These are phyloP conservation scores for Phaeosphaeriaceae sp. DNA, from an alignment of 2,329 filamentous ascomycete genomes.

Conservation along the genomic window DNA sequence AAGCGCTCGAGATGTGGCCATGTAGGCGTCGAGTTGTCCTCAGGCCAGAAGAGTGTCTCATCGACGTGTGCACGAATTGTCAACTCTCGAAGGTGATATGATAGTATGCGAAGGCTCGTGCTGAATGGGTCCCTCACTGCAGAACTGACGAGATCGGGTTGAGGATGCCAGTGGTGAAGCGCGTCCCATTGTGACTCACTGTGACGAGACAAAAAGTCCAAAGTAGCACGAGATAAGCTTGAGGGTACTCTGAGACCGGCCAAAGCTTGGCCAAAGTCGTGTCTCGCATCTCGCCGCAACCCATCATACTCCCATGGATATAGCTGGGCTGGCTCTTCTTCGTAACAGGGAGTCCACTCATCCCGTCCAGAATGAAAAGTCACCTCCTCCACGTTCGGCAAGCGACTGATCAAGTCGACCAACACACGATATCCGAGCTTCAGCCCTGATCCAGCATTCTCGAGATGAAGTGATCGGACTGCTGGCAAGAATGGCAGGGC, in stretches of 20 bases:
- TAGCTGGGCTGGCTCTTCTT: neutral
- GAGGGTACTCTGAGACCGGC: neutral
- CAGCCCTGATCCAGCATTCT: neutral
- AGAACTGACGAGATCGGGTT: slow-evolving; percentile 13
- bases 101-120: slow-evolving; percentile 16
- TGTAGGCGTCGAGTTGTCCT: slow-evolving; percentile 5
- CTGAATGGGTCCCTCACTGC: slow-evolving; percentile 17
- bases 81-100: slow-evolving; percentile 13
- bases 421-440: slow-evolving; percentile 2
- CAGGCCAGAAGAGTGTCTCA: slow-evolving; percentile 19
- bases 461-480: neutral
- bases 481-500: neutral
- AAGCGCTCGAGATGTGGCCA: slow-evolving; percentile 20
- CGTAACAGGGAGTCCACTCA: neutral
- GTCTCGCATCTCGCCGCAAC: slow-evolving; percentile 18
- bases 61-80: slow-evolving; percentile 10
- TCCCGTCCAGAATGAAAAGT: neutral
- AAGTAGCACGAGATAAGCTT: neutral
- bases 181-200: neutral
- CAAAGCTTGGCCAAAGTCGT: slow-evolving; percentile 19
- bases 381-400: slow-evolving; percentile 1
- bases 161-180: neutral
- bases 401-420: neutral
- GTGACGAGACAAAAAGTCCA: neutral
- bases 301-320: slow-evolving; percentile 16